Evolutionary conservation across 805 yeast genomes (phyloP).

Genomic region (Tanozyma kutaoensis): DNA sequence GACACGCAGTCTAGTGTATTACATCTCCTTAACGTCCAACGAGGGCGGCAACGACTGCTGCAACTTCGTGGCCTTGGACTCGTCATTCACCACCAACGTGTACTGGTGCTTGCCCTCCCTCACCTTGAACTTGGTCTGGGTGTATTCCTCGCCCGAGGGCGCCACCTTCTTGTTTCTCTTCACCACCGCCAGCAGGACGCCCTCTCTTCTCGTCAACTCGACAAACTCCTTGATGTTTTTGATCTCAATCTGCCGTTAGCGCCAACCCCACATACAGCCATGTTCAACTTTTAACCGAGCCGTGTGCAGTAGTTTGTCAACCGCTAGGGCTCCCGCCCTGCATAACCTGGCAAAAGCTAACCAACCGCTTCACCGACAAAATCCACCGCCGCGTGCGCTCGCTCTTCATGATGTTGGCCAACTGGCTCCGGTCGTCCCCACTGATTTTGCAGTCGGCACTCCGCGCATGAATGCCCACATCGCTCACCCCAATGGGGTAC

Average conservation of each 20-base stretch:
- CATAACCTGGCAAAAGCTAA: constrained; percentile 47
- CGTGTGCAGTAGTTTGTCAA: too few species aligned
- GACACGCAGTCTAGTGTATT: too few species aligned
- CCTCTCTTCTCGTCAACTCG: constrained; percentile 92
- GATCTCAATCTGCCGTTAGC: too few species aligned
- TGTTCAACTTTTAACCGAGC: too few species aligned
- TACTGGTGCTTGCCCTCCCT: constrained; percentile 92
- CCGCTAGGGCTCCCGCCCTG: too few species aligned
- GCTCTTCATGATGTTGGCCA: constrained; percentile 68
- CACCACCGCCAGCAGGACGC: constrained; percentile 86
- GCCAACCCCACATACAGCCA: too few species aligned
- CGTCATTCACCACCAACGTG: constrained; percentile 92
- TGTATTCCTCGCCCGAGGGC: constrained; percentile 71
- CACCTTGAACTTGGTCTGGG: constrained; percentile 97
- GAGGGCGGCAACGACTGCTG: constrained; percentile 96
- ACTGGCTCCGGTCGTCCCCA: constrained; percentile 25
- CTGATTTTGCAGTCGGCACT: constrained; percentile 47
- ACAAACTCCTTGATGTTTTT: constrained; percentile 96
- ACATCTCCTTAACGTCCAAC: constrained; percentile 49
- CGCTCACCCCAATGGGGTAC: constrained; percentile 83
- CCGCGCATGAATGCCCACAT: constrained; percentile 70
- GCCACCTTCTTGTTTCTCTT: constrained; percentile 81
- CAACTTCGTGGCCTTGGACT: constrained; percentile 94
- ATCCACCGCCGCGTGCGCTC: constrained; percentile 70
- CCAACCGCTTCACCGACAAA: constrained; percentile 55